Conservation (phyloP, 2,329 filamentous ascomycete species). For the Ceratocystis smalleyi region DNA sequence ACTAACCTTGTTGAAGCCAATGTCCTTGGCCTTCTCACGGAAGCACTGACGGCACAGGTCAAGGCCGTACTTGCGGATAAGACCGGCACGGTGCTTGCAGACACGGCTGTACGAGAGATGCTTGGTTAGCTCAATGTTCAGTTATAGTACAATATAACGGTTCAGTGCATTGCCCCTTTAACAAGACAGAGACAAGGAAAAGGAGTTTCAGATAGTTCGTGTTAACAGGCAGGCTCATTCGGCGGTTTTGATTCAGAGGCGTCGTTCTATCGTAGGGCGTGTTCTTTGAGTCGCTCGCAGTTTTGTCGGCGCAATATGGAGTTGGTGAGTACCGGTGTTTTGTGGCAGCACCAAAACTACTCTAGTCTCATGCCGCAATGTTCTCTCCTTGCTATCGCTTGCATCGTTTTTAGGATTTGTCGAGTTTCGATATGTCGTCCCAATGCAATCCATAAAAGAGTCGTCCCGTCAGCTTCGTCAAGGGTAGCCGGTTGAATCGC, state of each 20-base stretch:
- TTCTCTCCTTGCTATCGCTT: too few species aligned
- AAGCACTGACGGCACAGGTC: constrained; percentile 74
- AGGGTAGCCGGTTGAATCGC: too few species aligned
- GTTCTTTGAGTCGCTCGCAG: not conserved
- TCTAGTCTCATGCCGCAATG: too few species aligned
- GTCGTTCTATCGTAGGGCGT: not conserved
- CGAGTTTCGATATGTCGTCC: too few species aligned
- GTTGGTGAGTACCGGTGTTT: not conserved
- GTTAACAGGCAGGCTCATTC: not conserved
- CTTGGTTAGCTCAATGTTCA: constrained; percentile 8
- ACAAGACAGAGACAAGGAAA: constrained; percentile 23
- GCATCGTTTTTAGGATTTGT: too few species aligned
- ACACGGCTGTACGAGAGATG: constrained; percentile 36
- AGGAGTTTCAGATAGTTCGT: constrained; percentile 39
- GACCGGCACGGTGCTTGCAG: constrained; percentile 90
- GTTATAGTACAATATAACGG: not conserved
- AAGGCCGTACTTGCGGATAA: constrained; percentile 99
- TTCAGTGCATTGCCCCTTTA: not conserved
- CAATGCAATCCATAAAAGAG: too few species aligned
- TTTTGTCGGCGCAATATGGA: not conserved
- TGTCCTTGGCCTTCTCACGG: constrained; percentile 57
- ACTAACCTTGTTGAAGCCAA: constrained; percentile 56
- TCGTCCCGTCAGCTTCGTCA: too few species aligned
- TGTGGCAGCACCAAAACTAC: too few species aligned
- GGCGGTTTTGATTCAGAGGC: not conserved